Evolutionary conservation across 768 basidiomycete genomes (phyloP).

Genomic region (Dioszegia crocea): DNA sequence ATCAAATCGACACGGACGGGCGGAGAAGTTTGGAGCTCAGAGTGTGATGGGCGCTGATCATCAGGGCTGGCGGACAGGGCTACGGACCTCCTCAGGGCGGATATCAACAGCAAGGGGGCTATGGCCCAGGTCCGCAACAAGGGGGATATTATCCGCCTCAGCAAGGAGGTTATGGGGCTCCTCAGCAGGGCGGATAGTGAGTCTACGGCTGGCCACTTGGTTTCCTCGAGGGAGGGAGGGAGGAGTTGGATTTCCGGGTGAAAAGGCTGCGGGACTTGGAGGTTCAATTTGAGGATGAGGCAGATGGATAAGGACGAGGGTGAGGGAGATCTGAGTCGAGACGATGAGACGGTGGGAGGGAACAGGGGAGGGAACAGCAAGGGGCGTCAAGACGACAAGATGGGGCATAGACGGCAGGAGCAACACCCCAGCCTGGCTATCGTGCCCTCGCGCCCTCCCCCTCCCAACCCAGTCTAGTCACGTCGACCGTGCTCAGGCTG

Average conservation of each 20-base stretch:
- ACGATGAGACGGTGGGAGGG: too few relatives aligned
- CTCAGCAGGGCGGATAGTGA: constrained; percentile 31
- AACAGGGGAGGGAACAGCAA: too few relatives aligned
- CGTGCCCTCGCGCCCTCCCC: too few relatives aligned
- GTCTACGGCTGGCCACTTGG: constrained; percentile 6
- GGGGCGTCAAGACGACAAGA: too few relatives aligned
- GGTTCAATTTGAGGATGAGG: not conserved
- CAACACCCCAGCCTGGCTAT: too few relatives aligned
- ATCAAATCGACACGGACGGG: not conserved
- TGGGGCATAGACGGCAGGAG: too few relatives aligned
- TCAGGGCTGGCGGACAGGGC: not conserved
- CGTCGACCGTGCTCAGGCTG: not conserved
- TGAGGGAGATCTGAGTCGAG: not conserved
- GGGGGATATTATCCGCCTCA: constrained; percentile 40
- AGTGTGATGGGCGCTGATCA: not conserved
- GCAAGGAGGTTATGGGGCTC: not conserved
- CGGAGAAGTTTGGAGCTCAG: not conserved
- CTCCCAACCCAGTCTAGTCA: not conserved
- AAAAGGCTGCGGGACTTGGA: not conserved
- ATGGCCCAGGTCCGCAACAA: constrained; percentile 15
- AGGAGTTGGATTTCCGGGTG: not conserved
- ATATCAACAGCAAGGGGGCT: not conserved
- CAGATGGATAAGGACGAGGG: too few relatives aligned
- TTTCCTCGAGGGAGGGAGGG: not conserved
- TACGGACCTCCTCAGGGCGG: not conserved